A percentile compares a stretch with the other conserved stretches of the same genome.
Evolutionary conservation across 2,329 filamentous ascomycete genomes (phyloP).

Genomic region (Trichophyton mentagrophytes): DNA sequence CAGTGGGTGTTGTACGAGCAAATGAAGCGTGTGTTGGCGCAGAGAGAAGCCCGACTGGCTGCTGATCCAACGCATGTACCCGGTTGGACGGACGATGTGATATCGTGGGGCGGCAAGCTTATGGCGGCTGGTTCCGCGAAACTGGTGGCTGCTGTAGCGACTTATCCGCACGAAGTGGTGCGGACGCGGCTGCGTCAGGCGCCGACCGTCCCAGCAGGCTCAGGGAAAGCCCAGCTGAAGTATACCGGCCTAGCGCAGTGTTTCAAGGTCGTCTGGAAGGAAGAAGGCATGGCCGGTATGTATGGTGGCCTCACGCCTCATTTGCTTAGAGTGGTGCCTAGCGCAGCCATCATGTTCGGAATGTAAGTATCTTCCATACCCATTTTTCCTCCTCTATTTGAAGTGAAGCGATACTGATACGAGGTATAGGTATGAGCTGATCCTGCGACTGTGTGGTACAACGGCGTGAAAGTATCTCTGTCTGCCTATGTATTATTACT

Average conservation of each 20-base stretch:
- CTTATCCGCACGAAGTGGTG: slow-evolving; percentile 84
- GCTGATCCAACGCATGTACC: slow-evolving; percentile 47
- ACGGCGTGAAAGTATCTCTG: slow-evolving; percentile 18
- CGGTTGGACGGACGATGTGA: slow-evolving; percentile 42
- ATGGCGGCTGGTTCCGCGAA: slow-evolving; percentile 65
- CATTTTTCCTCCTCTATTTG: background rate
- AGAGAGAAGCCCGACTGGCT: slow-evolving; percentile 47
- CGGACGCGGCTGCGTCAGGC: slow-evolving; percentile 75
- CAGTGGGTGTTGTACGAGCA: slow-evolving; percentile 95
- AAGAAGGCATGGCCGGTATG: slow-evolving; percentile 73
- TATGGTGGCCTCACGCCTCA: slow-evolving; percentile 90
- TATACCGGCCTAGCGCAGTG: slow-evolving; percentile 83
- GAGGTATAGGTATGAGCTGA: slow-evolving; percentile 11
- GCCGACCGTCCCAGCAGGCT: slow-evolving; percentile 53
- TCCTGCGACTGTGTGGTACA: slow-evolving; percentile 11
- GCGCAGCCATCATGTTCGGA: slow-evolving; percentile 90
- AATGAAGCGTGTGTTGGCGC: slow-evolving; percentile 62
- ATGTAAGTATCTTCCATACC: slow-evolving; percentile 7
- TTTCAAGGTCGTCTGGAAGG: slow-evolving; percentile 74
- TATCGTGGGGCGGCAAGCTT: slow-evolving; percentile 59
- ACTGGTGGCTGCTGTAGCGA: slow-evolving; percentile 66
- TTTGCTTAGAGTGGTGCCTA: slow-evolving; percentile 79
- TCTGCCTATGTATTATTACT: background rate
- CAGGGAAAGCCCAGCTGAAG: slow-evolving; percentile 50
- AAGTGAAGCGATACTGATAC: background rate